Evolutionary conservation across 495 filamentous ascomycete genomes (phyloP).

Genomic region (Pyronema domesticum): DNA sequence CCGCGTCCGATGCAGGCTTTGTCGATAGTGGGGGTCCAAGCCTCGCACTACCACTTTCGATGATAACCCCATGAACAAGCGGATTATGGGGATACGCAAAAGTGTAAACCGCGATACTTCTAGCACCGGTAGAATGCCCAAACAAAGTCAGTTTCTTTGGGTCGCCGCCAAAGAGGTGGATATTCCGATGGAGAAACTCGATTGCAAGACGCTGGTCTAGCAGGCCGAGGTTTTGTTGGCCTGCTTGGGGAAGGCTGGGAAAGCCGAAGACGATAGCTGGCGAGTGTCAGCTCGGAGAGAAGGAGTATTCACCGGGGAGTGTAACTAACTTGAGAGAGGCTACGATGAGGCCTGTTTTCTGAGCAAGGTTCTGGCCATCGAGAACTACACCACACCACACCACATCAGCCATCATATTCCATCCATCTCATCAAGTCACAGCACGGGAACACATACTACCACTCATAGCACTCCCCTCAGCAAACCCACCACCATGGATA

Average conservation of each 20-base stretch:
- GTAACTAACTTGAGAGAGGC: slow-evolving; percentile 37
- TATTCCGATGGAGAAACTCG: slow-evolving; percentile 48
- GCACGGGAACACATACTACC: too few relatives aligned
- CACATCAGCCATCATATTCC: too few relatives aligned
- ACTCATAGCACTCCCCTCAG: neutral
- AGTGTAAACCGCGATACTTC: slow-evolving; percentile 5
- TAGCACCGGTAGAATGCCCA: slow-evolving; percentile 37
- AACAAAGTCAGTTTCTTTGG: slow-evolving; percentile 39
- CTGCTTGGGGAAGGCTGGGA: slow-evolving; percentile 25
- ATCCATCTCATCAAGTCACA: too few relatives aligned
- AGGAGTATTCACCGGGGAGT: too few relatives aligned
- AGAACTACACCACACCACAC: too few relatives aligned
- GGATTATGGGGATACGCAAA: slow-evolving; percentile 28
- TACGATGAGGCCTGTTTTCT: slow-evolving; percentile 38
- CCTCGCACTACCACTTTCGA: slow-evolving; percentile 18
- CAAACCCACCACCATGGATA: slow-evolving; percentile 24
- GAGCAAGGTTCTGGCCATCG: too few relatives aligned
- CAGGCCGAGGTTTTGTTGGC: slow-evolving; percentile 35
- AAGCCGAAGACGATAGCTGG: slow-evolving; percentile 46
- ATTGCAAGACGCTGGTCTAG: slow-evolving; percentile 50
- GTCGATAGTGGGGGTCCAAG: too few relatives aligned
- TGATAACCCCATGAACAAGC: slow-evolving; percentile 30
- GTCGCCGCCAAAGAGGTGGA: slow-evolving; percentile 50
- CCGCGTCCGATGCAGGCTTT: too few relatives aligned
- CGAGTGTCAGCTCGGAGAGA: neutral